These are phyloP conservation scores for Casuarina cunninghamiana DNA, from an alignment of 306 rosid species.

Conservation along the genomic window DNA sequence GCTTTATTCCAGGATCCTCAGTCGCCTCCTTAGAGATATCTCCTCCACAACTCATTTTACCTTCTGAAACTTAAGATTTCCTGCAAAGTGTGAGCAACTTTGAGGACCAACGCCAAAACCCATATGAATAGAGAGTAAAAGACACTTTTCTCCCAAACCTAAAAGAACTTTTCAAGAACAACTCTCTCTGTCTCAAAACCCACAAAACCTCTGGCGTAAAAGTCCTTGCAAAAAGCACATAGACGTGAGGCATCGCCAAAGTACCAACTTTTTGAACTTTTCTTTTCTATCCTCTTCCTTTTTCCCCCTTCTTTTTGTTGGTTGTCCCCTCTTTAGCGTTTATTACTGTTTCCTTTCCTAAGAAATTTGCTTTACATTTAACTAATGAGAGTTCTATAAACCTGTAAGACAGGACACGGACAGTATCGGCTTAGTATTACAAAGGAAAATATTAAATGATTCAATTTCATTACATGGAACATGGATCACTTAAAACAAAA, in stretches of 20 bases:
- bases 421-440: no score
- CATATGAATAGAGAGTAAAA: conserved; percentile 27
- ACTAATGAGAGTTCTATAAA: no score
- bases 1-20: conserved; percentile 54
- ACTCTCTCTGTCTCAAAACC: conserved; percentile 23
- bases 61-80: conserved; percentile 9
- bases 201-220: conserved; percentile 33
- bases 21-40: conserved; percentile 27
- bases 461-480: no score
- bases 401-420: no score
- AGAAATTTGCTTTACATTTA: not conserved
- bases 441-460: no score
- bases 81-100: conserved; percentile 4
- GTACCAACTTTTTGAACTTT: conserved; percentile 18
- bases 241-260: conserved; percentile 66
- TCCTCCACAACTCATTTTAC: conserved; percentile 21
- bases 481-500: no score
- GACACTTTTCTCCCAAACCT: conserved; percentile 17
- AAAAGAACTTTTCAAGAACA: conserved; percentile 19
- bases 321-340: not conserved
- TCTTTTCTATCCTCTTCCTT: not conserved
- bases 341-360: not conserved
- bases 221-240: conserved; percentile 57
- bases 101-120: conserved; percentile 29
- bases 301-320: not conserved